Evolutionary conservation across 345 rosid species (phyloP).

Genomic region (Clausena lansium): DNA sequence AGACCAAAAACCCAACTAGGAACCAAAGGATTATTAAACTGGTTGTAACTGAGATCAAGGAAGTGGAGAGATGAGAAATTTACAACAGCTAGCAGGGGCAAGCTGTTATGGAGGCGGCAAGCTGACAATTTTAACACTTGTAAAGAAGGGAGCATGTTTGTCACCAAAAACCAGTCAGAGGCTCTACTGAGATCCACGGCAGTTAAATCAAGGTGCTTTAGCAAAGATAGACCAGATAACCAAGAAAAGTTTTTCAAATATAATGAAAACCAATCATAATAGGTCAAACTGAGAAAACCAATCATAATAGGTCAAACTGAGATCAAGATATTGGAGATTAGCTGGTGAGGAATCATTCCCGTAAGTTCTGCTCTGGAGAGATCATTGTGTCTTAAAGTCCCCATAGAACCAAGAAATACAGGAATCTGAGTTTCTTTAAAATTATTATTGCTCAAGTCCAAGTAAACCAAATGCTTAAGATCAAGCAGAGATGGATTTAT

Average conservation of each 20-base stretch:
- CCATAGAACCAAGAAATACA: not conserved
- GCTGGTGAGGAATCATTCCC: not conserved
- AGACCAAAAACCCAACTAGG: not conserved
- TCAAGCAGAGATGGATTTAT: slow-evolving; percentile 1
- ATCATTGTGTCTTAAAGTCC: not conserved
- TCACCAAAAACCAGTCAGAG: not conserved
- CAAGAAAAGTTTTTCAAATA: not conserved
- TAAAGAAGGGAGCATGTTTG: not conserved
- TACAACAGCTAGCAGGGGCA: not conserved
- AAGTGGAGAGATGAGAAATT: not conserved
- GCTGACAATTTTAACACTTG: not conserved
- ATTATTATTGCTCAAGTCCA: slow-evolving; percentile 10
- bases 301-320: too few species aligned
- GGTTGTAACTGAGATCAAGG: not conserved
- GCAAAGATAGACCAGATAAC: not conserved
- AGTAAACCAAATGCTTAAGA: not conserved
- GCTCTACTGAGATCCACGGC: not conserved
- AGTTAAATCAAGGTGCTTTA: not conserved
- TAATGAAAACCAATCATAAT: too few species aligned
- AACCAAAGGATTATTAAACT: not conserved
- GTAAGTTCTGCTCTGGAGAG: not conserved
- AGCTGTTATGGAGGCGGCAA: not conserved
- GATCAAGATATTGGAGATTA: not conserved
- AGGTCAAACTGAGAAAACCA: too few species aligned
- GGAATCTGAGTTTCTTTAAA: not conserved